Percentiles rank a stretch among this genome's conserved stretches.
Evolutionary conservation across 1,139 yeast genomes (phyloP).

Genomic region (Debaryomyces nepalensis): DNA sequence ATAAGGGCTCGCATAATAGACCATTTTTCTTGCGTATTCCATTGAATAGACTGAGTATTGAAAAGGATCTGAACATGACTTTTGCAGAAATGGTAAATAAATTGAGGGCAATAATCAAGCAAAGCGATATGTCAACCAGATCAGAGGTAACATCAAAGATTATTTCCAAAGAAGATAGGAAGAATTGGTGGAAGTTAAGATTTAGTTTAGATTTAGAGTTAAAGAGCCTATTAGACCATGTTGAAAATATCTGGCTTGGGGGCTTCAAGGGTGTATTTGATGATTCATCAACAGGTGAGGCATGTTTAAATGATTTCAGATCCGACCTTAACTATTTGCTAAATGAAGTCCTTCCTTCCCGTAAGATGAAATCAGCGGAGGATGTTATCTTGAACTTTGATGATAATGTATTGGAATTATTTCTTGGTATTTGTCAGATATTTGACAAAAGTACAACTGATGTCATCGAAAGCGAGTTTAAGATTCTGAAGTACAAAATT

Average conservation of each 20-base stretch:
- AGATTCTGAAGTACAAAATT: background rate
- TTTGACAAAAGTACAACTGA: slow-evolving; percentile 1
- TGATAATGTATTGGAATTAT: slow-evolving; percentile 54
- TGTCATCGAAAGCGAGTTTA: background rate
- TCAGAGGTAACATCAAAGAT: slow-evolving; percentile 53
- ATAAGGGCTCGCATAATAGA: slow-evolving; percentile 23
- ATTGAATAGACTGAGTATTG: slow-evolving; percentile 51
- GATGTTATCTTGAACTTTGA: slow-evolving; percentile 43
- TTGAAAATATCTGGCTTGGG: slow-evolving; percentile 79
- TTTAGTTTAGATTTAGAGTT: slow-evolving; percentile 63
- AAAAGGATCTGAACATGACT: slow-evolving; percentile 45
- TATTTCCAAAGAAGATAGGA: slow-evolving; percentile 63
- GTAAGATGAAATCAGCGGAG: slow-evolving; percentile 25
- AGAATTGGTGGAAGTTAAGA: slow-evolving; percentile 79
- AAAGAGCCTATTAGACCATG: slow-evolving; percentile 54
- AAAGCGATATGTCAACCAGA: slow-evolving; percentile 67
- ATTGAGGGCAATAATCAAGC: slow-evolving; percentile 55
- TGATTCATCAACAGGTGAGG: slow-evolving; percentile 12
- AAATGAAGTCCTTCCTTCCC: slow-evolving; percentile 40
- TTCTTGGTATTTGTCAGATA: slow-evolving; percentile 47
- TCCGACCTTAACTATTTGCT: slow-evolving; percentile 38
- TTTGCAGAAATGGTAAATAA: slow-evolving; percentile 53
- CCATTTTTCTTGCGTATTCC: slow-evolving; percentile 67
- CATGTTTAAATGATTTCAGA: slow-evolving; percentile 39
- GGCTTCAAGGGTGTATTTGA: slow-evolving; percentile 71